Evolutionary conservation across 306 rosid genomes (phyloP).

Genomic region (Citrullus amarus): DNA sequence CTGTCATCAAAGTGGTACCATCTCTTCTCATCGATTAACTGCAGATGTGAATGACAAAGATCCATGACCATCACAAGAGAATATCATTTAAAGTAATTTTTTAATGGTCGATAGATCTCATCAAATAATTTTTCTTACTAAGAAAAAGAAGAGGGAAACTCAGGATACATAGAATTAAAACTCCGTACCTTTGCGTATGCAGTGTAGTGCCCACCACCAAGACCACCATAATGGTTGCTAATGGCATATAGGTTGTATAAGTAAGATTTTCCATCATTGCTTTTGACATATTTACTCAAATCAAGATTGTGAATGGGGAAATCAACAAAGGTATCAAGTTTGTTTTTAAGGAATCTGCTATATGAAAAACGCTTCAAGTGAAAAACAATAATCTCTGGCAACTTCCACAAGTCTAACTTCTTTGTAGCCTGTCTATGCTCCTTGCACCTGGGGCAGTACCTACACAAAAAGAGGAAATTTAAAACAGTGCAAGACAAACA

Average conservation of each 20-base stretch:
- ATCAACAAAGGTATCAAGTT: slow-evolving; percentile 85
- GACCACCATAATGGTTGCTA: slow-evolving; percentile 98
- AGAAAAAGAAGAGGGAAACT: not conserved
- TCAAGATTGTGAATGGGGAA: slow-evolving; percentile 90
- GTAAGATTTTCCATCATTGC: slow-evolving; percentile 58
- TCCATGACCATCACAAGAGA: not conserved
- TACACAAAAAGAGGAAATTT: slow-evolving; percentile 15
- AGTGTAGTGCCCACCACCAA: slow-evolving; percentile 97
- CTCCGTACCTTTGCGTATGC: slow-evolving; percentile 72
- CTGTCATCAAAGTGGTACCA: slow-evolving; percentile 98
- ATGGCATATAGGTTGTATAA: slow-evolving; percentile 74
- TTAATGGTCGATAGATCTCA: too few species aligned
- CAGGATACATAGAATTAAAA: not conserved
- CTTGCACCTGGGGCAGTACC: slow-evolving; percentile 98
- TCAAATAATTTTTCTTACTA: too few species aligned
- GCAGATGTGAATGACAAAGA: slow-evolving; percentile 16
- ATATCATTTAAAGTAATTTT: not conserved
- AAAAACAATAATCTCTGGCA: slow-evolving; percentile 92
- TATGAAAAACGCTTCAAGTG: slow-evolving; percentile 93
- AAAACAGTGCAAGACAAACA: not conserved
- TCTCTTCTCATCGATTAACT: slow-evolving; percentile 81
- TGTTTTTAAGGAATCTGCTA: slow-evolving; percentile 90
- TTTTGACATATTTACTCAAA: slow-evolving; percentile 76
- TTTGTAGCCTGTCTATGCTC: slow-evolving; percentile 96
- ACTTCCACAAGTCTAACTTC: slow-evolving; percentile 95